Evolutionary conservation across 768 basidiomycete species (phyloP).

Genomic region (Amanita fuliginea): DNA sequence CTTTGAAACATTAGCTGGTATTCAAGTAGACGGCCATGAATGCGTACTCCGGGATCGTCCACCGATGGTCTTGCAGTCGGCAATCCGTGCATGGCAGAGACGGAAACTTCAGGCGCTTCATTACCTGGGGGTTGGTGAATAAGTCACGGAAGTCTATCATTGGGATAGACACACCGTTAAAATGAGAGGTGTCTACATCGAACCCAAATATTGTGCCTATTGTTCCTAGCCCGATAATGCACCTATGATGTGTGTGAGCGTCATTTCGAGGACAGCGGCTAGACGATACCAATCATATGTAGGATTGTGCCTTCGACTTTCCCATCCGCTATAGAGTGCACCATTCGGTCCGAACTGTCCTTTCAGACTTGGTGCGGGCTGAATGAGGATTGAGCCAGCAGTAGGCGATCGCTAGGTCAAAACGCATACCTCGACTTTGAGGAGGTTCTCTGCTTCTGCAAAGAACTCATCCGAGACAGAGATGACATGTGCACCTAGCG

Average conservation of each 20-base stretch:
- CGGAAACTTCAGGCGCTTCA: constrained; percentile 74
- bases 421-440: constrained; percentile 59
- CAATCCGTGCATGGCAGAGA: constrained; percentile 45
- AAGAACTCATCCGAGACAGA: constrained; percentile 95
- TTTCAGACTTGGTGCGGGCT: constrained; percentile 84
- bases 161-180: constrained; percentile 52
- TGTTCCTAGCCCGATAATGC: constrained; percentile 81
- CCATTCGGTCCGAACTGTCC: constrained; percentile 98
- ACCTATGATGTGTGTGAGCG: constrained; percentile 36
- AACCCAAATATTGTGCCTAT: constrained; percentile 67
- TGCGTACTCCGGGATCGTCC: constrained; percentile 44
- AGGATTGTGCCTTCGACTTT: constrained; percentile 82
- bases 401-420: neutral
- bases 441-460: constrained; percentile 71
- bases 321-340: constrained; percentile 93
- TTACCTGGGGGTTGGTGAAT: constrained; percentile 41
- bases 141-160: constrained; percentile 3
- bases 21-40: neutral
- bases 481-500: constrained; percentile 66
- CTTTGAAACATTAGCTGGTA: constrained; percentile 24
- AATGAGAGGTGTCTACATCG: constrained; percentile 93
- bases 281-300: constrained; percentile 66
- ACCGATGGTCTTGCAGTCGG: constrained; percentile 30
- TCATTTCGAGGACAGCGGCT: neutral
- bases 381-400: constrained; percentile 18